Percentiles rank a stretch among this genome's conserved stretches.
Conservation (phyloP, 2,329 filamentous ascomycete species). For the Tolypocladium capitatum region DNA sequence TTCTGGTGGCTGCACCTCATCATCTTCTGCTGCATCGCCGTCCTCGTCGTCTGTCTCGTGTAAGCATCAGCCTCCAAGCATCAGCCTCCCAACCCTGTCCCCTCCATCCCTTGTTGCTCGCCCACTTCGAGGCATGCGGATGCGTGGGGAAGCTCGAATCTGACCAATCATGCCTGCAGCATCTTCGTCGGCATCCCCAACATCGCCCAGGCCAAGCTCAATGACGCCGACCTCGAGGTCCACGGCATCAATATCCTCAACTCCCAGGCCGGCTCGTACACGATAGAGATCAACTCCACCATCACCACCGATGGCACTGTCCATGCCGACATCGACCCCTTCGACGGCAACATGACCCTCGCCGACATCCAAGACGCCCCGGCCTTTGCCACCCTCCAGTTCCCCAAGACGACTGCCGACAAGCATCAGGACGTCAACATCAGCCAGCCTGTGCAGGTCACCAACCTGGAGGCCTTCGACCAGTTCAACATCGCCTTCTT, state of each 20-base stretch:
- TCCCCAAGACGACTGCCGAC: conserved; percentile 37
- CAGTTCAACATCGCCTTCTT: conserved; percentile 43
- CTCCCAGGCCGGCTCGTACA: conserved; percentile 29
- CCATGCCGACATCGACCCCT: conserved; percentile 36
- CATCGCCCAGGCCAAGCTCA: conserved; percentile 42
- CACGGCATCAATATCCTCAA: conserved; percentile 36
- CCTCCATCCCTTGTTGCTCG: neutral
- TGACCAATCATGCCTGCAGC: conserved; percentile 19
- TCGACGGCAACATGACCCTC: conserved; percentile 41
- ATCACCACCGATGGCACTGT: conserved; percentile 38
- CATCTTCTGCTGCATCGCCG: conserved; percentile 31
- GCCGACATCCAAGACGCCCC: conserved; percentile 31
- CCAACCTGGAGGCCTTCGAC: conserved; percentile 34
- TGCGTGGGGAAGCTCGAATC: neutral
- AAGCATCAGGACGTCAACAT: conserved; percentile 38
- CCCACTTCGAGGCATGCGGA: too few relatives aligned
- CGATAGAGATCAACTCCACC: conserved; percentile 42
- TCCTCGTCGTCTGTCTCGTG: conserved; percentile 46
- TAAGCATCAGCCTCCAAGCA: conserved; percentile 19
- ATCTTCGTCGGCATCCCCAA: conserved; percentile 43
- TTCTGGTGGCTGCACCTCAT: conserved; percentile 52
- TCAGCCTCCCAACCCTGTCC: too few relatives aligned
- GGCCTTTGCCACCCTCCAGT: conserved; percentile 36
- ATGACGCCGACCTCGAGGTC: conserved; percentile 38
- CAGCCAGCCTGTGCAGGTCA: conserved; percentile 32